Base-by-base conservation (phyloP, 169 alveolate species). In the Toxoplasma gondii region DNA sequence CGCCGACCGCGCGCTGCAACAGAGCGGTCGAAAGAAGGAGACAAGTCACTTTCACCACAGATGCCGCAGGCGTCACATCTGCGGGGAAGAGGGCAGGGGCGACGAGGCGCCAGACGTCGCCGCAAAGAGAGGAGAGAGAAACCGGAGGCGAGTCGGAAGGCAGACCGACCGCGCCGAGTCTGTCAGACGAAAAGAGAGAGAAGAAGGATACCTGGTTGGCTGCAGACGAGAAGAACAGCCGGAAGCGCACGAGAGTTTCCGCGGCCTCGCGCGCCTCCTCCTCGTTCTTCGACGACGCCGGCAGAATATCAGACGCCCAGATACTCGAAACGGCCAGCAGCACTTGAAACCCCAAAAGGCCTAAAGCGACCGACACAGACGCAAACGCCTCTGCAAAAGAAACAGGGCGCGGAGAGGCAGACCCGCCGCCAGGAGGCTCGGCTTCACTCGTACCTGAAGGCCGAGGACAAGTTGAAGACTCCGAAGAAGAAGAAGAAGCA, bases 191-290 rank as follows among this genome's bases (percentile, higher is more conserved):
- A 19, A 78, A 19, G 86, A 78, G 86, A n/a, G 86, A 29, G 86
- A 78, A 38, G 45, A 78, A 38, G 45, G 86, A 78, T 4, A 78
- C 45, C 24, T 78, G 86, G 22, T 78, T 19, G 29, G 86, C 49
- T 2, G 86, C 4, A 29, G 45, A 5, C 2, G 86, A 10, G 86
- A 78, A 78, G 43, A 78, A 38, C 29, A 78, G 86, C 16, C 86
- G 39, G 86, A 78, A 78, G 49, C 86, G 39, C 49, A 78, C 49
- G 22, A 78, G n/a, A 45, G 45, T 17, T 1, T 78, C 44, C 86
- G 86, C 86, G 39, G 86, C 39, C 45, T 31, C 86, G 1, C 86
- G 86, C 49, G 86, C 86, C 86, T 78, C 86, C 74, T 4, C 74
- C 74, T 64, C 74, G 74, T 16, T 64, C 34, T 64, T 64, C n/a